phyloP scores from a whole-genome alignment of 345 rosid species.

The Heritiera fomes region DNA sequence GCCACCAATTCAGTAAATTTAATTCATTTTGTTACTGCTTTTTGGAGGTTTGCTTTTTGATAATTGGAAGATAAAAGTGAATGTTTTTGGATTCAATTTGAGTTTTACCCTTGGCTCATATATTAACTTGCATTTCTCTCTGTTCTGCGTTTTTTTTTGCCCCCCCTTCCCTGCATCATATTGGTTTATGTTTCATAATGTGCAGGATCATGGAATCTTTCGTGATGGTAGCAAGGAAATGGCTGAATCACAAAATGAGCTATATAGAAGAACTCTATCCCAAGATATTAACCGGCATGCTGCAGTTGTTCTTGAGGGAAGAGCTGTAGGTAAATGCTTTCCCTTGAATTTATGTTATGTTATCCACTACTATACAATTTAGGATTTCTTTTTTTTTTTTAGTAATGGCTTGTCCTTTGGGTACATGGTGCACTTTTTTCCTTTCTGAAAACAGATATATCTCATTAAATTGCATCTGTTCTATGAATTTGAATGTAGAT shows the following conservation, averaged over 20 bases:
- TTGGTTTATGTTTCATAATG: constrained; percentile 19
- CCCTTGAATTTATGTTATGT: constrained; percentile 16
- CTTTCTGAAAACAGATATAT: background rate
- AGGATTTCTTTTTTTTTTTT: background rate
- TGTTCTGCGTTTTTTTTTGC: background rate
- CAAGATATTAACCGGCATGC: constrained; percentile 89
- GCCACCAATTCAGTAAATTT: background rate
- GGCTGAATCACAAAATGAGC: constrained; percentile 53
- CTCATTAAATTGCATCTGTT: constrained; percentile 5
- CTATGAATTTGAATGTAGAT: constrained; percentile 45
- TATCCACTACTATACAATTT: background rate
- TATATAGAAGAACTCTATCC: constrained; percentile 62
- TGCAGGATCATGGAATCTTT: constrained; percentile 79
- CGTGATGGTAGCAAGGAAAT: constrained; percentile 65
- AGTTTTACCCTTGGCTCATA: background rate
- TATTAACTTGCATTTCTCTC: background rate
- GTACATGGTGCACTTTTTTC: background rate
- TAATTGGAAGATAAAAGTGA: background rate
- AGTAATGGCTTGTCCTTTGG: background rate
- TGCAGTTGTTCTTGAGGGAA: constrained; percentile 91
- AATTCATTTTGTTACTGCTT: constrained; percentile 7
- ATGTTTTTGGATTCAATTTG: background rate
- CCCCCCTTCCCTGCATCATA: background rate
- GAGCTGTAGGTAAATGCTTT: constrained; percentile 56
- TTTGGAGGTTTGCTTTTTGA: background rate